Percentiles rank a stretch among this genome's conserved stretches.
Conservation (phyloP, 169 alveolate species). For the Plasmodium chabaudi region DNA sequence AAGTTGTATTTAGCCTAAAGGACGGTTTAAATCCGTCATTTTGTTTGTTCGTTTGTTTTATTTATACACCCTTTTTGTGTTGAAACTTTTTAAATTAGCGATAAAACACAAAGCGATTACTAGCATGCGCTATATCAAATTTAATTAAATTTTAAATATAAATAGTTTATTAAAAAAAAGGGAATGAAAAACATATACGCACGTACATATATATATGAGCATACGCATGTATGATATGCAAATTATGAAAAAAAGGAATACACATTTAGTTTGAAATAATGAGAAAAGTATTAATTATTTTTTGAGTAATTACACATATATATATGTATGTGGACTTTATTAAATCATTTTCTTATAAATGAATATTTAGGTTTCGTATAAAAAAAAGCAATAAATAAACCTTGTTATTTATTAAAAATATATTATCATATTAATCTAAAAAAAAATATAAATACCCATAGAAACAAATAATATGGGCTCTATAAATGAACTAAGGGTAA, state of each 20-base stretch:
- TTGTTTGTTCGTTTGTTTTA: neutral
- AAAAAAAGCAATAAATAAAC: conserved; percentile 19
- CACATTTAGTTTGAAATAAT: conserved; percentile 7
- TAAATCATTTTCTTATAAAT: neutral
- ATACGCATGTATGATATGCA: conserved; percentile 17
- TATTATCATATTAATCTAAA: neutral
- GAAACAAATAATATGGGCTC: neutral
- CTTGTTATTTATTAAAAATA: conserved; percentile 6
- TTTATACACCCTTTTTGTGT: conserved; percentile 2
- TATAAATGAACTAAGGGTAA: conserved; percentile 11
- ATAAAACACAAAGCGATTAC: conserved; percentile 19
- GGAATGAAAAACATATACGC: conserved; percentile 8
- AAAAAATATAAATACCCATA: neutral
- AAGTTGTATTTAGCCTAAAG: neutral
- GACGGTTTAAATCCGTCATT: neutral
- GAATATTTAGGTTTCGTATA: conserved; percentile 8
- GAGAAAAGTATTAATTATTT: conserved; percentile 9
- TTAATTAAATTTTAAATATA: conserved; percentile 27
- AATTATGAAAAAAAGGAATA: conserved; percentile 14
- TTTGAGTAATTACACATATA: conserved; percentile 8
- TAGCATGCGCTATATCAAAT: conserved; percentile 32
- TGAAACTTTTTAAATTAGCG: conserved; percentile 52
- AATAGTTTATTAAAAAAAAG: conserved; percentile 15
- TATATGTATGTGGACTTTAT: neutral
- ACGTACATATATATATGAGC: conserved; percentile 4